These are phyloP conservation scores for Neodidymelliopsis sp. DNA, from an alignment of 2,329 filamentous ascomycete species.

Conservation along the genomic window DNA sequence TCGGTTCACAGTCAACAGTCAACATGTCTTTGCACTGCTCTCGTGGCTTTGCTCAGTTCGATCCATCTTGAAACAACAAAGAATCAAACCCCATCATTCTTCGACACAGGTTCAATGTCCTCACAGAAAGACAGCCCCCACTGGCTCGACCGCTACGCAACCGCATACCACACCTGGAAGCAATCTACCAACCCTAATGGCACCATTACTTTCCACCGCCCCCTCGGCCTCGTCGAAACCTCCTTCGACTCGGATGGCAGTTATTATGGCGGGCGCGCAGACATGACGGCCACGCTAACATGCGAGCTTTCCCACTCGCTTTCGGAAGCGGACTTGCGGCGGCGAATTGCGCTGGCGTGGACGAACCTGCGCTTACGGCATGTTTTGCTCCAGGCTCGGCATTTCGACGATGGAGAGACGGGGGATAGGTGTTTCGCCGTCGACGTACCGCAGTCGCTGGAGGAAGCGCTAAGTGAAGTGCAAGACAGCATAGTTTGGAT, in stretches of 20 bases:
- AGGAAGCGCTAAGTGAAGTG: conserved; percentile 44
- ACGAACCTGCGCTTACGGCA: conserved; percentile 49
- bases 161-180: conserved; percentile 49
- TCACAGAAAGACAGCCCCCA: conserved; percentile 19
- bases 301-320: conserved; percentile 47
- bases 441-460: conserved; percentile 33
- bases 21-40: not conserved
- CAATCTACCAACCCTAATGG: not conserved
- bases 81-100: no score
- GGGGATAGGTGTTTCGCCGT: conserved; percentile 45
- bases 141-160: conserved; percentile 53
- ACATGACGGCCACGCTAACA: conserved; percentile 51
- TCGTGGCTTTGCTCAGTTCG: not conserved
- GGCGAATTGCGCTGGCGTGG: conserved; percentile 52
- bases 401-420: conserved; percentile 25
- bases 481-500: conserved; percentile 47
- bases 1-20: not conserved
- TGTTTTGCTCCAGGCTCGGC: conserved; percentile 48
- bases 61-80: no score
- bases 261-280: conserved; percentile 55
- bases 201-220: conserved; percentile 42
- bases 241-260: conserved; percentile 56
- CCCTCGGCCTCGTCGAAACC: conserved; percentile 54
- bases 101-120: no score
- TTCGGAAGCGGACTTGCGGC: conserved; percentile 37